Conservation (phyloP, 2,329 filamentous ascomycete genomes). For the Curvularia sp. region DNA sequence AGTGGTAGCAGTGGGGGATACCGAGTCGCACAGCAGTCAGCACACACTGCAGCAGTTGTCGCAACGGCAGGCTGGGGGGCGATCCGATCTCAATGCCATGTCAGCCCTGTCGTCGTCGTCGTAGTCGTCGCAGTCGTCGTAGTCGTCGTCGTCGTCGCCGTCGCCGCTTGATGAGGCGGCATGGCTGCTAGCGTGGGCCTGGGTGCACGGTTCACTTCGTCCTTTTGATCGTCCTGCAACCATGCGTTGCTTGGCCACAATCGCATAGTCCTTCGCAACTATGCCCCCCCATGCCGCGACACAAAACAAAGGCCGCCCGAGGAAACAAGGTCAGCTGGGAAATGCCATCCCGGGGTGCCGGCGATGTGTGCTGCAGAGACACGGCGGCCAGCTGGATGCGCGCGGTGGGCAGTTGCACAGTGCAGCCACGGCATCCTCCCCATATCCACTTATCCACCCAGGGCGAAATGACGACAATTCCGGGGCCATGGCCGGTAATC, state of each 20-base stretch:
- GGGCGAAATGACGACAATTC: conserved; percentile 18
- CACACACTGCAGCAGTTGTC: too few species aligned
- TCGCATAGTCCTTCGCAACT: not conserved
- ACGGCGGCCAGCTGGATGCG: too few species aligned
- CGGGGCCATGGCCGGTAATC: conserved; percentile 17
- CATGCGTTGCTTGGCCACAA: too few species aligned
- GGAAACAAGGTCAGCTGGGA: not conserved
- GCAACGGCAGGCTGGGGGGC: not conserved
- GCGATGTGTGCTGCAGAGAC: too few species aligned
- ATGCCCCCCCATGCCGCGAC: not conserved
- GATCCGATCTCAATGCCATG: not conserved
- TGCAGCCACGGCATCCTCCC: not conserved
- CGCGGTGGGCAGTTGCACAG: not conserved
- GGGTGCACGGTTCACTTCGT: not conserved
- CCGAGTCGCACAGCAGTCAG: not conserved
- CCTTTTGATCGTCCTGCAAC: not conserved
- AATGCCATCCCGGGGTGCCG: too few species aligned
- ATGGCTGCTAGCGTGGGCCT: not conserved
- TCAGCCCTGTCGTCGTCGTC: not conserved
- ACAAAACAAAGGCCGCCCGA: not conserved
- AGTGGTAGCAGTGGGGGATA: not conserved
- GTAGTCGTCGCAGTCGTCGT: not conserved
- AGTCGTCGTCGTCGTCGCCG: not conserved
- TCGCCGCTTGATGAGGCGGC: too few species aligned
- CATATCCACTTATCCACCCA: conserved; percentile 8